Conservation (phyloP, 306 rosid genomes). For the Boehmeria nivea region DNA sequence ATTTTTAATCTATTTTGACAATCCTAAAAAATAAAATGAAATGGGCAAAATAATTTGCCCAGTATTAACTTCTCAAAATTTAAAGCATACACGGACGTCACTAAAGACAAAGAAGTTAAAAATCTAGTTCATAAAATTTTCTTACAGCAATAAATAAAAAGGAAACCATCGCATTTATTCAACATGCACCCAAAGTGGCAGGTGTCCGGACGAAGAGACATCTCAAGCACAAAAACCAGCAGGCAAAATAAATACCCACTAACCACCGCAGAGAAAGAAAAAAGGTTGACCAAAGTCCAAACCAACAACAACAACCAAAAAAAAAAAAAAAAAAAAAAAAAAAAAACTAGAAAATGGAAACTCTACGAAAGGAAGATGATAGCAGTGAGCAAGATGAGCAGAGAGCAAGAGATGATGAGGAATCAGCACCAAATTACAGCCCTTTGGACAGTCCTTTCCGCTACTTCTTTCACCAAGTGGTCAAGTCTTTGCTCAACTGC, state of each 20-base stretch:
- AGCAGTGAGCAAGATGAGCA: not conserved
- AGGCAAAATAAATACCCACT: not conserved
- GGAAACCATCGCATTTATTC: not conserved
- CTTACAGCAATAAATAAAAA: no score
- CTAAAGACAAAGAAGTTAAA: no score
- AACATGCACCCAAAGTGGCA: not conserved
- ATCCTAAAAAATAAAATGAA: no score
- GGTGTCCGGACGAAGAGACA: slow-evolving; percentile 5
- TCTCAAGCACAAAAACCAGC: not conserved
- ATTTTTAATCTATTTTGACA: no score
- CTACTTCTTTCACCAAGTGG: slow-evolving; percentile 23
- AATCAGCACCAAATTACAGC: no score
- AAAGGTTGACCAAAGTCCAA: not conserved
- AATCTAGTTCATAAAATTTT: no score
- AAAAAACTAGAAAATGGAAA: slow-evolving; percentile 23
- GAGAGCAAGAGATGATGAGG: slow-evolving; percentile 6
- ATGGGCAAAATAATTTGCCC: no score
- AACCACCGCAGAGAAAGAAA: not conserved
- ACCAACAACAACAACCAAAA: no score
- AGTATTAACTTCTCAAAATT: no score
- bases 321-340: no score
- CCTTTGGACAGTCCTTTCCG: slow-evolving; percentile 10
- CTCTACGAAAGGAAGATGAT: not conserved
- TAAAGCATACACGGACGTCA: no score
- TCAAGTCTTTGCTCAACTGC: slow-evolving; percentile 29